Percentiles rank a stretch among this genome's conserved stretches.
Evolutionary conservation across 495 filamentous ascomycete species (phyloP).

Genomic region (Pseudotulostoma volvatum): DNA sequence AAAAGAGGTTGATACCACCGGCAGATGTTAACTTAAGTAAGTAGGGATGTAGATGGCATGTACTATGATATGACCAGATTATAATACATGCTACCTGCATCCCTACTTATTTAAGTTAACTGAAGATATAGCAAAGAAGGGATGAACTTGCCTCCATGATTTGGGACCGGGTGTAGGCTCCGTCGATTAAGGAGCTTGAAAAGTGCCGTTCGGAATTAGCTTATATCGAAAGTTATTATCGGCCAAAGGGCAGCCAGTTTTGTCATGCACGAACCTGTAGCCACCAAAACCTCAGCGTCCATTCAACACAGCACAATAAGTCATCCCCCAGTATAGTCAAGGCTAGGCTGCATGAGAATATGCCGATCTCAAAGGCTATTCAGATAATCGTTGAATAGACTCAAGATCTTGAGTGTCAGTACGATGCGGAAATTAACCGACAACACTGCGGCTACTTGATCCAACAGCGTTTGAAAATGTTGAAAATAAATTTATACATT

Average conservation of each 20-base stretch:
- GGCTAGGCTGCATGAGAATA: not conserved
- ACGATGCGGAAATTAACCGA: not conserved
- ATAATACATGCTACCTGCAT: too few relatives aligned
- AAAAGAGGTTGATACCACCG: not conserved
- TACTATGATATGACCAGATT: too few relatives aligned
- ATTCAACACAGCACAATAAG: not conserved
- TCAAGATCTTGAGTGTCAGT: not conserved
- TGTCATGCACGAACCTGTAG: not conserved
- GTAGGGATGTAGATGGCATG: too few relatives aligned
- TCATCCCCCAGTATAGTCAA: not conserved
- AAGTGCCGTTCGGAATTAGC: not conserved
- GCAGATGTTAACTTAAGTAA: too few relatives aligned
- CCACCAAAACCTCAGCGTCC: not conserved
- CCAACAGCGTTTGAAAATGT: not conserved
- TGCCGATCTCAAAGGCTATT: not conserved
- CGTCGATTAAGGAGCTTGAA: not conserved
- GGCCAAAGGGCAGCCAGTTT: not conserved
- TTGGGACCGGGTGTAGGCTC: not conserved
- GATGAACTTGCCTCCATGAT: not conserved
- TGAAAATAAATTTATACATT: not conserved
- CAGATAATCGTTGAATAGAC: not conserved
- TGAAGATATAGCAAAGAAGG: not conserved
- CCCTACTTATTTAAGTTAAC: too few relatives aligned
- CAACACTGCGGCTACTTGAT: not conserved
- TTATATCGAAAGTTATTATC: not conserved